These are phyloP conservation scores for Plectosphaerella plurivora DNA, from an alignment of 2,329 filamentous ascomycete species.

Conservation along the genomic window DNA sequence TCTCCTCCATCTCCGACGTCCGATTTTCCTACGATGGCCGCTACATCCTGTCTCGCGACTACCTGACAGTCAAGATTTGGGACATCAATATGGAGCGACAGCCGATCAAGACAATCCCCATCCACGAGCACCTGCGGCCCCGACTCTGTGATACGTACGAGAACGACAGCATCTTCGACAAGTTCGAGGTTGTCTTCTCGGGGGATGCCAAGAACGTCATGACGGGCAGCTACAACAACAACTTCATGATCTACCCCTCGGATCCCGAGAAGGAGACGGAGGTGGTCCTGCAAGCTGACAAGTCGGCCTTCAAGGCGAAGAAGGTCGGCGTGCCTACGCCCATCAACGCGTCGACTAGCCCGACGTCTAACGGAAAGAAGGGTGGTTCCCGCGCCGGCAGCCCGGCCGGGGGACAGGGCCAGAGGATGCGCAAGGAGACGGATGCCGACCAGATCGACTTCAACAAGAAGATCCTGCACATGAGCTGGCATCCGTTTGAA, in stretches of 20 bases:
- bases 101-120: conserved; percentile 96
- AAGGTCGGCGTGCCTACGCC: conserved; percentile 97
- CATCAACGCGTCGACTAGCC: conserved; percentile 79
- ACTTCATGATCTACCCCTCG: conserved; percentile 99
- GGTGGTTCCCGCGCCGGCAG: conserved; percentile 82
- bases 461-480: conserved; percentile 99
- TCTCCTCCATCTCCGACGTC: conserved; percentile 97
- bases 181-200: conserved; percentile 98
- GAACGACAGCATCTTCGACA: conserved; percentile 99
- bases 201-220: conserved; percentile 98
- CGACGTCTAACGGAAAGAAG: conserved; percentile 77
- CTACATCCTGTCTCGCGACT: conserved; percentile 96
- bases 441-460: conserved; percentile 99
- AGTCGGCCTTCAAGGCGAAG: conserved; percentile 99
- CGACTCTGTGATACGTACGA: conserved; percentile 97
- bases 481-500: conserved; percentile 99
- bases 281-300: conserved; percentile 95
- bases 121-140: conserved; percentile 93
- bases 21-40: conserved; percentile 94
- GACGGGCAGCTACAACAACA: conserved; percentile 99
- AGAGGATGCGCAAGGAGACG: conserved; percentile 97
- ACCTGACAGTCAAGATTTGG: conserved; percentile 99
- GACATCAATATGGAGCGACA: conserved; percentile 99
- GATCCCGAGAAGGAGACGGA: conserved; percentile 95
- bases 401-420: conserved; percentile 73